Conservation (phyloP, 257 asterid genomes). For the Fraxinus excelsior region DNA sequence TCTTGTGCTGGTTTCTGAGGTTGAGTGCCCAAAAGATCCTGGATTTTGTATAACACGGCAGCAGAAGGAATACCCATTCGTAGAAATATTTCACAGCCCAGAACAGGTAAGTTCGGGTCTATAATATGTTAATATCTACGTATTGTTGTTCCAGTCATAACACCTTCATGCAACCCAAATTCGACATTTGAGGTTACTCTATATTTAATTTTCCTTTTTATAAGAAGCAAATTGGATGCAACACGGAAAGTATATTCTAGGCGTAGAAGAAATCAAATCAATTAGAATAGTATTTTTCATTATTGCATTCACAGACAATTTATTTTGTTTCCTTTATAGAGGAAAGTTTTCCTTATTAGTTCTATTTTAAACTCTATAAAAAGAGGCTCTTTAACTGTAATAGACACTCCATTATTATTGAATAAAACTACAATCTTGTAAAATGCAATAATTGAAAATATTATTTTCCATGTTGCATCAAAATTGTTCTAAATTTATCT, state of each 20-base stretch:
- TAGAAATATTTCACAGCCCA: slow-evolving; percentile 86
- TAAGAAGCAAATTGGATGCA: background rate
- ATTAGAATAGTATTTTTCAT: too few species aligned
- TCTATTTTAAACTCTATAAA: too few species aligned
- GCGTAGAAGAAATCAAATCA: too few species aligned
- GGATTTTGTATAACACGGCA: slow-evolving; percentile 95
- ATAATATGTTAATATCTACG: slow-evolving; percentile 1
- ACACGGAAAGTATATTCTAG: too few species aligned
- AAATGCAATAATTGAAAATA: too few species aligned
- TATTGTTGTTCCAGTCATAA: background rate
- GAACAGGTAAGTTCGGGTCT: slow-evolving; percentile 57
- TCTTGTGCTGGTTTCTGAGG: slow-evolving; percentile 45
- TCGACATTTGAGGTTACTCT: background rate
- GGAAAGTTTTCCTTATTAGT: too few species aligned
- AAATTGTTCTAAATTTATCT: background rate
- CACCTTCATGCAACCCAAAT: background rate
- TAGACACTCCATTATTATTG: too few species aligned
- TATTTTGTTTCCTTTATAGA: too few species aligned
- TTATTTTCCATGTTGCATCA: too few species aligned
- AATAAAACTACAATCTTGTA: too few species aligned
- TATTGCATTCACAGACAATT: too few species aligned
- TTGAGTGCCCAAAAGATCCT: slow-evolving; percentile 94
- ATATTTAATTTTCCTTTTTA: background rate
- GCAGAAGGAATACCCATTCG: slow-evolving; percentile 83
- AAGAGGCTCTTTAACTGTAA: too few species aligned